These are phyloP conservation scores for Ceratonia siliqua DNA, from an alignment of 306 rosid species.

Conservation along the genomic window DNA sequence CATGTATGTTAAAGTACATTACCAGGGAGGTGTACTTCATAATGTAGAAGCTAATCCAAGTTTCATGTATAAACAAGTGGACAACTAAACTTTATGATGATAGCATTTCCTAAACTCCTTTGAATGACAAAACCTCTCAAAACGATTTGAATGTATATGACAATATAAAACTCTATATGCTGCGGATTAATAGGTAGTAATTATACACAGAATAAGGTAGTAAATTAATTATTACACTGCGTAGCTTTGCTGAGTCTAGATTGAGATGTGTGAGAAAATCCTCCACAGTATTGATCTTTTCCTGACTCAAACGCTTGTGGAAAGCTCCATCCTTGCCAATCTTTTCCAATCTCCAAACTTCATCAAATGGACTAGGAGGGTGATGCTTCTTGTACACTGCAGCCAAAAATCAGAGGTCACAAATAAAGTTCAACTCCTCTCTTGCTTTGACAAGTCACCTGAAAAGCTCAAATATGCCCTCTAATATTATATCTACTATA, in stretches of 20 bases:
- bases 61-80: neutral
- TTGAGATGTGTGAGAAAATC: conserved; percentile 85
- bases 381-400: conserved; percentile 98
- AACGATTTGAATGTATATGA: conserved; percentile 1
- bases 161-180: neutral
- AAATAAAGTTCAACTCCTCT: conserved; percentile 18
- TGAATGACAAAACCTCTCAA: conserved; percentile 9
- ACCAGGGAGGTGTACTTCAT: conserved; percentile 13
- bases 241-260: conserved; percentile 72
- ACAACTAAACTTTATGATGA: neutral
- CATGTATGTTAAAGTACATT: neutral
- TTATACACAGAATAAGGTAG: neutral
- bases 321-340: conserved; percentile 98
- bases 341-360: conserved; percentile 96
- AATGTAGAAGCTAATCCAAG: conserved; percentile 29
- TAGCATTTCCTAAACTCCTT: conserved; percentile 11
- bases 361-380: conserved; percentile 86
- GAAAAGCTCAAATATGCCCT: conserved; percentile 26
- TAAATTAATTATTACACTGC: conserved; percentile 60
- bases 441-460: conserved; percentile 17
- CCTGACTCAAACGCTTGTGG: conserved; percentile 82
- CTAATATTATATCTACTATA: neutral
- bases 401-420: conserved; percentile 36
- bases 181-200: neutral
- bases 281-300: conserved; percentile 63